These are phyloP conservation scores for Gomphus sp. DNA, from an alignment of 1,284 basidiomycete genomes.

Conservation along the genomic window DNA sequence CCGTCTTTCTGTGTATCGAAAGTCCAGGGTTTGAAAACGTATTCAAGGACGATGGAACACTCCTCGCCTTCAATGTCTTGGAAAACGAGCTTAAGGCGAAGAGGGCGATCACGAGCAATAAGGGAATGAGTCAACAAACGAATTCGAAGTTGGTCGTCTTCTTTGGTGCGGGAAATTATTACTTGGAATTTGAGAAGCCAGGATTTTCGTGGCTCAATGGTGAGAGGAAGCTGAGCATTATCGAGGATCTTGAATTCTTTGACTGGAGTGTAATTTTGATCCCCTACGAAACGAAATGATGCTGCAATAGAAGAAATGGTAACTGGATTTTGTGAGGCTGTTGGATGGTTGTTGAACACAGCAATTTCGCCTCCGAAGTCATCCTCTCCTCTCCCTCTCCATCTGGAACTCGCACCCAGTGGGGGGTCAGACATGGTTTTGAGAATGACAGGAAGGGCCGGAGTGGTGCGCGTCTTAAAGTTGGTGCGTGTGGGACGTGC, in stretches of 20 bases:
- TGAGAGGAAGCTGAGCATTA: neutral
- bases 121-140: slow-evolving; percentile 3
- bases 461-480: slow-evolving; percentile 4
- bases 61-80: slow-evolving; percentile 3
- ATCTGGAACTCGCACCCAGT: neutral
- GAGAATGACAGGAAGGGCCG: slow-evolving; percentile 1
- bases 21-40: slow-evolving; percentile 23
- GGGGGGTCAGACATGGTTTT: slow-evolving; percentile 6
- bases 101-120: slow-evolving; percentile 4
- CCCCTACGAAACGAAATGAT: slow-evolving; percentile 3
- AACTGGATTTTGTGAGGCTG: neutral
- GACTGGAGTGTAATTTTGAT: slow-evolving; percentile 1
- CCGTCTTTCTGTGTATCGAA: slow-evolving; percentile 17
- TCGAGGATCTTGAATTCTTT: neutral
- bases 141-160: neutral
- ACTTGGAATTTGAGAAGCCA: neutral
- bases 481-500: neutral
- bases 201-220: neutral
- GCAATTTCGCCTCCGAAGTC: neutral
- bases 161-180: neutral
- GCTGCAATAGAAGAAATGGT: slow-evolving; percentile 3
- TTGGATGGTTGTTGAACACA: slow-evolving; percentile 3
- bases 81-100: slow-evolving; percentile 5
- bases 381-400: neutral
- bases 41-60: slow-evolving; percentile 18